Percentiles rank a stretch among this genome's conserved stretches.
Conservation (phyloP, 805 yeast genomes). For the Ascoidea rubescens region DNA sequence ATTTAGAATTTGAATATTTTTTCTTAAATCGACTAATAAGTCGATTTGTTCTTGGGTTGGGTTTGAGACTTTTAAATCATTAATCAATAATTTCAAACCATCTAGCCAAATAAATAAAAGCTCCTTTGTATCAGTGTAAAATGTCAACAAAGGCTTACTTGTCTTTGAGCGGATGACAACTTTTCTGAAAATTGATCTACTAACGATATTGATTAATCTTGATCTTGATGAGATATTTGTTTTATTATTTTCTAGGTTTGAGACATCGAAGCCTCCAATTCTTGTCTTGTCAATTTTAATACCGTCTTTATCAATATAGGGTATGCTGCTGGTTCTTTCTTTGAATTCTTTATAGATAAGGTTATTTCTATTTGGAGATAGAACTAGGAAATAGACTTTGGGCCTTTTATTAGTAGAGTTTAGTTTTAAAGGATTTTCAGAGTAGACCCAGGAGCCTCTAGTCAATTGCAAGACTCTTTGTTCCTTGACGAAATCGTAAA, state of each 20-base stretch:
- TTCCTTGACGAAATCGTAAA: slow-evolving; percentile 56
- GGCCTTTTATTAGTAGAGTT: slow-evolving; percentile 14
- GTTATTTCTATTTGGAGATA: slow-evolving; percentile 54
- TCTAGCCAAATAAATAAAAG: slow-evolving; percentile 65
- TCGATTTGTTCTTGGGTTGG: slow-evolving; percentile 31
- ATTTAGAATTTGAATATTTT: slow-evolving; percentile 33
- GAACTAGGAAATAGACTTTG: slow-evolving; percentile 38
- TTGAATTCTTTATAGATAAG: slow-evolving; percentile 47
- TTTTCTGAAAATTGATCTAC: slow-evolving; percentile 43
- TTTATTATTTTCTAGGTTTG: slow-evolving; percentile 32
- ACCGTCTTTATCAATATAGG: slow-evolving; percentile 47
- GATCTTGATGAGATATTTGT: slow-evolving; percentile 22
- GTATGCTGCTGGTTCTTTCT: slow-evolving; percentile 30
- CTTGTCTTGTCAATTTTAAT: slow-evolving; percentile 35
- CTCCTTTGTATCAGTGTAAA: slow-evolving; percentile 59
- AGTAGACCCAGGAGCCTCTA: slow-evolving; percentile 71
- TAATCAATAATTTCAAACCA: slow-evolving; percentile 45
- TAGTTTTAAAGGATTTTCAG: slow-evolving; percentile 31
- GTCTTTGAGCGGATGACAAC: slow-evolving; percentile 33
- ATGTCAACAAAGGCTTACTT: slow-evolving; percentile 32
- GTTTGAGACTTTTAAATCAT: slow-evolving; percentile 23
- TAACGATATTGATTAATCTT: slow-evolving; percentile 39
- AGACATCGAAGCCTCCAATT: slow-evolving; percentile 35
- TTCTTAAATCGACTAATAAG: slow-evolving; percentile 29
- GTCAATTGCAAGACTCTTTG: slow-evolving; percentile 61